These are phyloP conservation scores for Agroathelia rolfsii DNA, from an alignment of 1,284 basidiomycete genomes.

Conservation along the genomic window DNA sequence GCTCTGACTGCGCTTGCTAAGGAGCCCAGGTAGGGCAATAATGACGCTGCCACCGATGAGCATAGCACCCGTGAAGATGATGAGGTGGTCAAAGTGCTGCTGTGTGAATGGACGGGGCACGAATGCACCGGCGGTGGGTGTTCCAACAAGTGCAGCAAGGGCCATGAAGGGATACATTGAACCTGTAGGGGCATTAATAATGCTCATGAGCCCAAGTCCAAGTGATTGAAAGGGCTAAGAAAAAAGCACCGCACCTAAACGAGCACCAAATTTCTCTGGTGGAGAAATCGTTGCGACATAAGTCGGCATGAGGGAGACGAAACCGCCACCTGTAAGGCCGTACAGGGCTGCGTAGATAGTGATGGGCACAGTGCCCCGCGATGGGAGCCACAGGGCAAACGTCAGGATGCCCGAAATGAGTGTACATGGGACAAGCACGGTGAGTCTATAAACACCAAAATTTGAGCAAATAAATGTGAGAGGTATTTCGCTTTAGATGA, in stretches of 20 bases:
- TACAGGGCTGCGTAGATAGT: slow-evolving; percentile 46
- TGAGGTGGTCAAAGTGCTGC: slow-evolving; percentile 19
- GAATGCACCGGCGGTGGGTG: slow-evolving; percentile 24
- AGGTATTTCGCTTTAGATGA: background rate
- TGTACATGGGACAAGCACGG: slow-evolving; percentile 48
- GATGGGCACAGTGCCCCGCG: slow-evolving; percentile 29
- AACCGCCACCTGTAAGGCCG: slow-evolving; percentile 49
- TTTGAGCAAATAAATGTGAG: too few relatives aligned
- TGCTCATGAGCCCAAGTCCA: too few relatives aligned
- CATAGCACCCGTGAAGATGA: slow-evolving; percentile 25
- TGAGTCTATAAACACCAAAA: slow-evolving; percentile 28
- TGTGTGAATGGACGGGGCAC: slow-evolving; percentile 16
- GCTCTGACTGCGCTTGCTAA: too few relatives aligned
- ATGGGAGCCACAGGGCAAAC: slow-evolving; percentile 46
- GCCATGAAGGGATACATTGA: slow-evolving; percentile 20
- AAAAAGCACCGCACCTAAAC: slow-evolving; percentile 15
- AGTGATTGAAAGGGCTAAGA: background rate
- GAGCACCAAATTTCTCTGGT: slow-evolving; percentile 18
- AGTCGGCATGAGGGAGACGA: slow-evolving; percentile 51
- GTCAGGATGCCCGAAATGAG: slow-evolving; percentile 49
- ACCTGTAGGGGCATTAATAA: slow-evolving; percentile 13
- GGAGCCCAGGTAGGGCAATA: too few relatives aligned
- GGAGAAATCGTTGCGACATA: slow-evolving; percentile 51
- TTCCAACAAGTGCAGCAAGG: slow-evolving; percentile 19
- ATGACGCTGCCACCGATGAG: too few relatives aligned